Evolutionary conservation across 352 stramenopile genomes (phyloP), one percentile per base, ranked within the genome.

Genomic region (Phytophthora tubulina): DNA sequence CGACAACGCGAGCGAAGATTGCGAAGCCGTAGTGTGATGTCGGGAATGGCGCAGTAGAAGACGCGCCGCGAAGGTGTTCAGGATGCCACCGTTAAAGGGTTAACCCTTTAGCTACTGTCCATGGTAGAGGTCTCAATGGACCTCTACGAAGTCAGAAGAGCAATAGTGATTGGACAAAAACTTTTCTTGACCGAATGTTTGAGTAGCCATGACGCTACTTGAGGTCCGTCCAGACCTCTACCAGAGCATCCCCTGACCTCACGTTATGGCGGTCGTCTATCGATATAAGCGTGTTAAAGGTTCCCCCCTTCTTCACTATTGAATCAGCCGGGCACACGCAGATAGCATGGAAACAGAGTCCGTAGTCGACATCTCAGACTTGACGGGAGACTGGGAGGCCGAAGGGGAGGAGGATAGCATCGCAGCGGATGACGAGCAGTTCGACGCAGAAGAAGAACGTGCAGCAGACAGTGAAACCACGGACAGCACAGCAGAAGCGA

Each of bases 251-350:
- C n/a, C 15, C 33, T 17, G 4, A 14, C 32, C 33, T 31, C 4
- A n/a, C 9, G 35, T 45, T 58, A 58, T 15, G 33, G 4, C 6
- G 7, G 6, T 33, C 31, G 8, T 6, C 1, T 30, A 58, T 6
- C 17, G 32, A 58, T 33, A 58, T 57, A 58, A 45, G 51, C 5
- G 6, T 7, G 17, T 31, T 58, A 58, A 10, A 58, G 51, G 49
- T 56, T 14, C 3, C 17, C 33, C 15, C 51, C 33, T 32, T 32
- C 14, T 58, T 15, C 9, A 3, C 15, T 42, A 5, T 42, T 13
- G 30, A 56, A 56, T 42, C 31, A 56, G 3, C 6, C 41, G 21
- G 1, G 14, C 10, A 3, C 41, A 15, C 13, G 2, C 41, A 46
- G 2, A 35, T 17, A 56, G 30, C 49, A 21, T 56, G 13, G 49